phyloP scores from a whole-genome alignment of 163 green algal genomes.

The Scenedesmus sp. region DNA sequence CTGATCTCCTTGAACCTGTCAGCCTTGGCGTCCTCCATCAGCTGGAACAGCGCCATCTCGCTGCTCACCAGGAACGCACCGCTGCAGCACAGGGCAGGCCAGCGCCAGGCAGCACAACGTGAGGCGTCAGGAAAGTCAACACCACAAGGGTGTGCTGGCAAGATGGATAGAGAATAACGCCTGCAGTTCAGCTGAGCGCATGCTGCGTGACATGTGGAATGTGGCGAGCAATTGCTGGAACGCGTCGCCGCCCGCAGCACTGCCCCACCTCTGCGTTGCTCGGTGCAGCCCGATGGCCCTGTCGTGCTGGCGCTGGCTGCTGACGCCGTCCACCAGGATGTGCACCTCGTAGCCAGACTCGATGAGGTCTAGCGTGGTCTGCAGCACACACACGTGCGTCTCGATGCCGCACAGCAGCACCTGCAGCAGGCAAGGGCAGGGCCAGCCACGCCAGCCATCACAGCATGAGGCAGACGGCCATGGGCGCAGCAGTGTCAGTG shows the following conservation, averaged over 20 bases:
- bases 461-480: neutral
- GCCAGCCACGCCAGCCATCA: neutral
- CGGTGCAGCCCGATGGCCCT: constrained; percentile 61
- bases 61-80: constrained; percentile 70
- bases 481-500: neutral
- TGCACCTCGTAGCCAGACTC: constrained; percentile 81
- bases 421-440: constrained; percentile 17
- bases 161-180: neutral
- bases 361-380: constrained; percentile 89
- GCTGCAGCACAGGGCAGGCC: neutral
- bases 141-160: neutral
- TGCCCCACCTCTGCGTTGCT: constrained; percentile 60
- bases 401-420: constrained; percentile 88
- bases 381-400: constrained; percentile 93
- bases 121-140: neutral
- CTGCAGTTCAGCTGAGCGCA: neutral
- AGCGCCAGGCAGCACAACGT: neutral
- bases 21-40: constrained; percentile 76
- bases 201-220: neutral
- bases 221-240: neutral
- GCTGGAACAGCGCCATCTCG: constrained; percentile 87
- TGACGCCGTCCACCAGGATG: constrained; percentile 87
- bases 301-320: constrained; percentile 72
- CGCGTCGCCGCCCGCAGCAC: neutral
- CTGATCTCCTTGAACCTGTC: constrained; percentile 84